These are phyloP conservation scores for Lentinula lateritia DNA, from an alignment of 768 basidiomycete genomes.

Conservation along the genomic window DNA sequence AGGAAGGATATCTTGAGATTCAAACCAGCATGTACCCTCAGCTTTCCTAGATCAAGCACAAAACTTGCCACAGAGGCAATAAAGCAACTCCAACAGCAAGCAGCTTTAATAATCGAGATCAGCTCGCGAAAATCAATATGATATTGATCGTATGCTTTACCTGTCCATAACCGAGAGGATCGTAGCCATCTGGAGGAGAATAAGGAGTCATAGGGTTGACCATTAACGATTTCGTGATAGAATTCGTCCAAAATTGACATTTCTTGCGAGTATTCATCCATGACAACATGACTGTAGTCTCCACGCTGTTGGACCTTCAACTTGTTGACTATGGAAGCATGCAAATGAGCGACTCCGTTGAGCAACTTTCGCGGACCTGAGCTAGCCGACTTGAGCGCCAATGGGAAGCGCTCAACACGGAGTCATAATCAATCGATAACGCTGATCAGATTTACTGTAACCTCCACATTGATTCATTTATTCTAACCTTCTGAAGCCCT, in stretches of 20 bases:
- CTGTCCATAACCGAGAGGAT: conserved; percentile 1
- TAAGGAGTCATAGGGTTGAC: background rate
- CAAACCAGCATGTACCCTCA: background rate
- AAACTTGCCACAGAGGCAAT: background rate
- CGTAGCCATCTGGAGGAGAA: background rate
- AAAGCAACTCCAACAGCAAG: conserved; percentile 1
- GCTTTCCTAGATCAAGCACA: conserved; percentile 2
- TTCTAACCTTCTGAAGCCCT: background rate
- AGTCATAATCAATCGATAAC: background rate
- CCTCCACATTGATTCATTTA: background rate
- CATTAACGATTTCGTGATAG: background rate
- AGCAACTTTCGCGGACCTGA: too few relatives aligned
- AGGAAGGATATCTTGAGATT: conserved; percentile 6
- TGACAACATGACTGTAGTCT: too few relatives aligned
- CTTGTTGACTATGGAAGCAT: too few relatives aligned
- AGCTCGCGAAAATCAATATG: background rate
- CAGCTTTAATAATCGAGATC: background rate
- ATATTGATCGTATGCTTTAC: background rate
- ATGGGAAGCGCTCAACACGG: background rate
- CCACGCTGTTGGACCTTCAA: too few relatives aligned
- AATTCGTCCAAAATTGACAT: background rate
- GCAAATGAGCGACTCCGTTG: too few relatives aligned
- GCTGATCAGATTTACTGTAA: too few relatives aligned
- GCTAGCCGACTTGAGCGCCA: too few relatives aligned
- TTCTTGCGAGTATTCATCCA: too few relatives aligned